phyloP scores from a whole-genome alignment of 1,284 basidiomycete genomes.

The Apiotrichum veenhuisii region DNA sequence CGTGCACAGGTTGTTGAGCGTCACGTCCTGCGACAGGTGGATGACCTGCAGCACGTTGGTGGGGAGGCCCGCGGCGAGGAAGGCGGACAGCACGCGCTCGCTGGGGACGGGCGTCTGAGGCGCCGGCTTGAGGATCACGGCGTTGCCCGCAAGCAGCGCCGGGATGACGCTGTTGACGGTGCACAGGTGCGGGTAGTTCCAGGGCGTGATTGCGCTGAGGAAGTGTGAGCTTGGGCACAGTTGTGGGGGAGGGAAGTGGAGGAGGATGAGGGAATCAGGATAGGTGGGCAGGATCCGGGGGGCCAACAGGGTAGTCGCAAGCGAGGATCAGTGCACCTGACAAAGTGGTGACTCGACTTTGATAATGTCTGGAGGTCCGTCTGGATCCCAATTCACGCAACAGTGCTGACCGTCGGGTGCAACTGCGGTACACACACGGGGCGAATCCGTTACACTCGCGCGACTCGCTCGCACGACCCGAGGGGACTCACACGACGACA shows the following conservation, averaged over 20 bases:
- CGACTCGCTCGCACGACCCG: too few species aligned
- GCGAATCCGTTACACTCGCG: neutral
- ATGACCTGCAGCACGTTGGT: slow-evolving; percentile 70
- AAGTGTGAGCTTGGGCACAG: neutral
- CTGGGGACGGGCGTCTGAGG: slow-evolving; percentile 88
- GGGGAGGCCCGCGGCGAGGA: slow-evolving; percentile 72
- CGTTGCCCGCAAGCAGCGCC: slow-evolving; percentile 77
- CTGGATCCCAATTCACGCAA: too few species aligned
- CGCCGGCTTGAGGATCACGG: slow-evolving; percentile 87
- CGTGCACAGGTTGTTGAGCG: slow-evolving; percentile 59
- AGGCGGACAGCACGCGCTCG: slow-evolving; percentile 69
- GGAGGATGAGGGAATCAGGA: neutral
- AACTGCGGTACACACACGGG: too few species aligned
- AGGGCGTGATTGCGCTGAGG: slow-evolving; percentile 33
- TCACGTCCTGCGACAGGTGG: slow-evolving; percentile 68
- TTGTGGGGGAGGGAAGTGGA: neutral
- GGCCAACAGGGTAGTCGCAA: too few species aligned
- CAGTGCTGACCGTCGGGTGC: too few species aligned
- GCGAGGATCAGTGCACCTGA: too few species aligned
- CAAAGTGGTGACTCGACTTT: too few species aligned
- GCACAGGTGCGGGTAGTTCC: slow-evolving; percentile 81
- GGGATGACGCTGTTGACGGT: slow-evolving; percentile 87
- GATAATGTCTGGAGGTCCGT: too few species aligned
- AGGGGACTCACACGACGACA: slow-evolving; percentile 93
- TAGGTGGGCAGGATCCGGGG: neutral